A percentile compares a stretch with the other conserved stretches of the same genome.
phyloP scores from a whole-genome alignment of 1,139 yeast species.

The Geotrichum carabidarum region DNA sequence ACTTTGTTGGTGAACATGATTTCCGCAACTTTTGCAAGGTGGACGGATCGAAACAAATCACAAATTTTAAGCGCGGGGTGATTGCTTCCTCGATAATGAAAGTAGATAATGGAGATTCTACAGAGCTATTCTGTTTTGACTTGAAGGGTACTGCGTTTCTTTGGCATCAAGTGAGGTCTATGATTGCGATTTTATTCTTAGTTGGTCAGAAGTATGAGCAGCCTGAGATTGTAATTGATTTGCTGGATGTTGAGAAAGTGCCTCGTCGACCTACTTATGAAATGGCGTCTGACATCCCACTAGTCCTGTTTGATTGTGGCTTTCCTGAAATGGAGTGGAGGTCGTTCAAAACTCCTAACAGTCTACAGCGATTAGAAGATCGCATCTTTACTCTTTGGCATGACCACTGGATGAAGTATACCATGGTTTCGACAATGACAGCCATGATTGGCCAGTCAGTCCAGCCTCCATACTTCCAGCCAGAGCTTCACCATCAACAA shows the following conservation, averaged over 20 bases:
- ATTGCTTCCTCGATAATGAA: constrained; percentile 28
- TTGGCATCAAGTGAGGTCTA: constrained; percentile 98
- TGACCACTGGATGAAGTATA: constrained; percentile 37
- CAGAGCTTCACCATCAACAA: neutral
- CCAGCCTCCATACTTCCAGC: constrained; percentile 8
- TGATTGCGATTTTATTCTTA: constrained; percentile 76
- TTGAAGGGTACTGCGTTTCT: constrained; percentile 84
- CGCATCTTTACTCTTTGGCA: constrained; percentile 33
- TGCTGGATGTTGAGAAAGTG: constrained; percentile 48
- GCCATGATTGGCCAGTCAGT: constrained; percentile 23
- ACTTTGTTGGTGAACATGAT: constrained; percentile 73
- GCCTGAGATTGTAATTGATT: constrained; percentile 50
- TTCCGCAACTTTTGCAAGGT: constrained; percentile 92
- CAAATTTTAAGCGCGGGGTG: constrained; percentile 62
- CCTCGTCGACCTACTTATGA: constrained; percentile 67
- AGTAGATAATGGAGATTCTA: constrained; percentile 20
- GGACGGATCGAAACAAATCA: constrained; percentile 89
- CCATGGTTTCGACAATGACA: constrained; percentile 33
- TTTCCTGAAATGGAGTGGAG: constrained; percentile 64
- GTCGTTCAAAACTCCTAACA: constrained; percentile 23
- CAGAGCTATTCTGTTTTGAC: constrained; percentile 56
- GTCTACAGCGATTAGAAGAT: constrained; percentile 25
- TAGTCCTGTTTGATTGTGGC: constrained; percentile 79
- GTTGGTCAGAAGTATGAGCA: constrained; percentile 75
- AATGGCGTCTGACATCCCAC: constrained; percentile 90